phyloP scores from a whole-genome alignment of 306 rosid species.

The Nissolia schottii region DNA sequence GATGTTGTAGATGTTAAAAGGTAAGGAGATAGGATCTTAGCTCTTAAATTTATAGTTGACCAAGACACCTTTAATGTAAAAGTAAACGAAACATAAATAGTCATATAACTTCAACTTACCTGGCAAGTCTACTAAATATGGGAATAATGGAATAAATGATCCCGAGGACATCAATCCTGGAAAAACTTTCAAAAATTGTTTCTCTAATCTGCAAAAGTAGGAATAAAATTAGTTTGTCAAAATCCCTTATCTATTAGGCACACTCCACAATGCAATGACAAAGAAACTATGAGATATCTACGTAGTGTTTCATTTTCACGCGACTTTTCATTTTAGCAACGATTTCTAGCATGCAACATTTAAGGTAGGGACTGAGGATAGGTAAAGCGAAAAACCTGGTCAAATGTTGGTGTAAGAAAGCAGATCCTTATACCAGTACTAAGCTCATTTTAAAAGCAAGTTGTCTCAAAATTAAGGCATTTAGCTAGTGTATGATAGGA shows the following conservation, averaged over 20 bases:
- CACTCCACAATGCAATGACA: slow-evolving; percentile 7
- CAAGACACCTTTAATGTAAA: not conserved
- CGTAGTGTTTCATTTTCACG: not conserved
- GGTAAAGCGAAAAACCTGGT: not conserved
- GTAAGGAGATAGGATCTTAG: too few species aligned
- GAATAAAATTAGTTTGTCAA: slow-evolving; percentile 8
- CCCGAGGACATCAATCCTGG: slow-evolving; percentile 84
- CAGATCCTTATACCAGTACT: not conserved
- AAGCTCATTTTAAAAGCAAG: not conserved
- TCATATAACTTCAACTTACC: slow-evolving; percentile 48
- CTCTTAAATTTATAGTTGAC: too few species aligned
- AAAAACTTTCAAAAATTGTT: slow-evolving; percentile 58
- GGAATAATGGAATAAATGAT: slow-evolving; percentile 87
- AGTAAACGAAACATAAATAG: not conserved
- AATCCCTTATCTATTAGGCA: not conserved
- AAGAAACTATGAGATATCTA: not conserved
- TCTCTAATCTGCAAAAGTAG: slow-evolving; percentile 62
- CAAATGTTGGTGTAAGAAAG: not conserved
- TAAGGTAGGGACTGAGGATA: not conserved
- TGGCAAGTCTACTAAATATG: slow-evolving; percentile 75
- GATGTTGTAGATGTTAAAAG: too few species aligned
- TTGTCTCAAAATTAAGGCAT: not conserved
- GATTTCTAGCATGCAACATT: not conserved
- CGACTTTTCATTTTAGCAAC: not conserved
- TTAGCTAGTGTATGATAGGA: too few species aligned